Evolutionary conservation across 805 yeast species (phyloP).

Genomic region (Barnettozyma populi): DNA sequence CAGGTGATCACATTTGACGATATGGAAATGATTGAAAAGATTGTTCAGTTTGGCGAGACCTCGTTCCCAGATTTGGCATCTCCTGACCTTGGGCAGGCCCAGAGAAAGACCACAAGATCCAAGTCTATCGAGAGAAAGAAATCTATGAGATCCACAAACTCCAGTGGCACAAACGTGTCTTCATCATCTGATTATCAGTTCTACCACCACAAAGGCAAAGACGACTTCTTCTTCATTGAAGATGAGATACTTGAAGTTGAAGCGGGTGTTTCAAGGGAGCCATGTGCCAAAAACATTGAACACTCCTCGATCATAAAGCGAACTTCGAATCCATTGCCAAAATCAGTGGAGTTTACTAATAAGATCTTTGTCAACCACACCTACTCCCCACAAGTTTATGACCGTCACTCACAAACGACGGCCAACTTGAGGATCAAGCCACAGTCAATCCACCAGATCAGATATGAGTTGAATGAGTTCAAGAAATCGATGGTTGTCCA

Average conservation of each 20-base stretch:
- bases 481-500: slow-evolving; percentile 71
- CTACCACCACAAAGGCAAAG: neutral
- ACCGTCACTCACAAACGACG: slow-evolving; percentile 45
- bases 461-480: slow-evolving; percentile 58
- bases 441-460: slow-evolving; percentile 45
- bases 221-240: neutral
- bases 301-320: slow-evolving; percentile 5
- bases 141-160: slow-evolving; percentile 28
- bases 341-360: slow-evolving; percentile 41
- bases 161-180: slow-evolving; percentile 19
- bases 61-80: slow-evolving; percentile 29
- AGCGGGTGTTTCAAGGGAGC: slow-evolving; percentile 13
- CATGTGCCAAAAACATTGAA: neutral
- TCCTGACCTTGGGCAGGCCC: slow-evolving; percentile 27
- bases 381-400: slow-evolving; percentile 44
- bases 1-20: slow-evolving; percentile 25
- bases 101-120: slow-evolving; percentile 27
- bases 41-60: slow-evolving; percentile 37
- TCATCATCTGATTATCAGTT: slow-evolving; percentile 4
- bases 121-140: slow-evolving; percentile 32
- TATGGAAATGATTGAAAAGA: slow-evolving; percentile 32
- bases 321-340: slow-evolving; percentile 6
- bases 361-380: slow-evolving; percentile 47
- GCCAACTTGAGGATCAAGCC: slow-evolving; percentile 41
- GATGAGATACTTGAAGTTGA: slow-evolving; percentile 16